Base-by-base conservation (phyloP, 2,329 filamentous ascomycete species). In the Sphaerulina populicola region DNA sequence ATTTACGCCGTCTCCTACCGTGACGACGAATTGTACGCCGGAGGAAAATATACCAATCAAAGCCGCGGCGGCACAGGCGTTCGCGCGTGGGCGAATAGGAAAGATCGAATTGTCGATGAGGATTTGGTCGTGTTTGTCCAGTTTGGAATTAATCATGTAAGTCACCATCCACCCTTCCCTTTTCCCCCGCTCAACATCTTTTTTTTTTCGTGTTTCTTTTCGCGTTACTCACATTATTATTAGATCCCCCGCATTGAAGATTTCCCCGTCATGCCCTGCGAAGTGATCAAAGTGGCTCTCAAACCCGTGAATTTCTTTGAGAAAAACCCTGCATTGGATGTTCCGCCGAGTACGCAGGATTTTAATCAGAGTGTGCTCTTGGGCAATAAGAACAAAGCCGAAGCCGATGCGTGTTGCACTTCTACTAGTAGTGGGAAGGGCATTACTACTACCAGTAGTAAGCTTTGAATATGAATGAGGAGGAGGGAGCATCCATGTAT, bases 261-360 rank as follows among this genome's bases (percentile, higher is more conserved):
- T 57, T 80, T 79, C 64, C 77, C 77, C 0, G 72, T 80, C 3
- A 80, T 80, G 77, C 78, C 78, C 0, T 74, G 72, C 40, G 78
- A 81, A 67, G 74, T 77, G 9, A 68, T 80, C 47, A 78, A 75
- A 61, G 71, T 81, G 18, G 70, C 75, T 49, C 65, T 81, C 55
- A 76, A 79, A 56, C 77, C 78, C 0, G 74, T 77, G 9, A 79
- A 81, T 59, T 78, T 81, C 69, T 80, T 79, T 56, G 68, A 72
- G 30, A 74, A 72, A 66, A 81, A 81, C 46, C 78, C 78, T 2
- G 78, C 76, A 14, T 64, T 81, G 4, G 78, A 80, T 69, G 78
- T 81, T 2, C 77, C 78, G 14, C 58, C 57, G 9, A 71, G 72
- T 51, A 71, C 71, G 53, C 74, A 77, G 62, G 63, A 62, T 23